Conservation (phyloP, 305 asterid genomes). For the Ajuga reptans region DNA sequence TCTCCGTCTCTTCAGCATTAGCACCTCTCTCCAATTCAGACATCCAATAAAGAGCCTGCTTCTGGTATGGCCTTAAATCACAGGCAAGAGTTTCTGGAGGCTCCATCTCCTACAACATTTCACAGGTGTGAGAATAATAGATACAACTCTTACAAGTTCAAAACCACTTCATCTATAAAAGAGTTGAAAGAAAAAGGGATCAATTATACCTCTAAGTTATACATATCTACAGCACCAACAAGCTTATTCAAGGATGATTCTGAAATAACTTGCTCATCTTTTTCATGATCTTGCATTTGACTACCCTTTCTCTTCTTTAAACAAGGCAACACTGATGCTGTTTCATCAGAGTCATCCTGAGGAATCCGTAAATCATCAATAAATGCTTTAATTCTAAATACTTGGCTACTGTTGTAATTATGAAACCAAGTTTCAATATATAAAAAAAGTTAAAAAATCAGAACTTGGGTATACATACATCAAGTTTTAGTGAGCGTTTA, state of each 20-base stretch:
- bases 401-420: neutral
- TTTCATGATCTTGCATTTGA: conserved; percentile 29
- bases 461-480: conserved; percentile 28
- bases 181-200: neutral
- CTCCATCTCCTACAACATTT: conserved; percentile 55
- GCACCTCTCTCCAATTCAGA: conserved; percentile 55
- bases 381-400: neutral
- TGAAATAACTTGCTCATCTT: conserved; percentile 49
- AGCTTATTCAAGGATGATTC: conserved; percentile 68
- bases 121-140: neutral
- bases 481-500: conserved; percentile 50
- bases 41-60: conserved; percentile 87
- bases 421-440: neutral
- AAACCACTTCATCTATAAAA: neutral
- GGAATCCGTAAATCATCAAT: neutral
- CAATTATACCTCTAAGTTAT: conserved; percentile 53
- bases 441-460: neutral
- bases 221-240: conserved; percentile 72
- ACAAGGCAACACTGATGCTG: conserved; percentile 31
- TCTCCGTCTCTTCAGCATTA: conserved; percentile 45
- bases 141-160: neutral
- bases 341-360: conserved; percentile 40
- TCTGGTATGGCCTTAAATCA: conserved; percentile 67
- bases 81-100: conserved; percentile 58
- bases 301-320: conserved; percentile 47